Percentiles rank a stretch among this genome's conserved stretches.
Evolutionary conservation across 371 early-diverging fungal species (phyloP).

Genomic region (Mortierella sp.): DNA sequence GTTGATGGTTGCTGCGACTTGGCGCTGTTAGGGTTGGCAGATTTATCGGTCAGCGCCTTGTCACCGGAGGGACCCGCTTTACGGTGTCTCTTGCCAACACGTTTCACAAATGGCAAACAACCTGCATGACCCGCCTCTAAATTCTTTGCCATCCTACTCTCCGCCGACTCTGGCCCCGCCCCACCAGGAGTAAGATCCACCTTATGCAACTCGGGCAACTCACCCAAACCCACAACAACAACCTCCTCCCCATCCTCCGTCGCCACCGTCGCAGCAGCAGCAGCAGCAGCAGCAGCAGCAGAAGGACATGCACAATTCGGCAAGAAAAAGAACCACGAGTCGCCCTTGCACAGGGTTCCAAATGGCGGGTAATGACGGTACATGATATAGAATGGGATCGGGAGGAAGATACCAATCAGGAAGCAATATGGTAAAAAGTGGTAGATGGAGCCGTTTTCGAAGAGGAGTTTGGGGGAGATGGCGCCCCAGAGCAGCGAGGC

Average conservation of each 20-base stretch:
- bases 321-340: slow-evolving; percentile 21
- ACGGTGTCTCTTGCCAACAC: neutral
- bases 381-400: slow-evolving; percentile 67
- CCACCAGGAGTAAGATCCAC: neutral
- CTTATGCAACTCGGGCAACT: neutral
- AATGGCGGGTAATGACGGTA: slow-evolving; percentile 49
- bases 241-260: neutral
- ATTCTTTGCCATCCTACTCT: neutral
- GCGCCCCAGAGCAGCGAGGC: slow-evolving; percentile 76
- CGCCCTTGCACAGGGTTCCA: slow-evolving; percentile 38
- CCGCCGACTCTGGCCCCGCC: neutral
- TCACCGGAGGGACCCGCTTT: neutral
- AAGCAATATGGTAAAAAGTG: slow-evolving; percentile 68
- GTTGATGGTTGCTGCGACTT: neutral
- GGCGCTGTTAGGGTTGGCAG: neutral
- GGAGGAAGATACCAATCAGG: slow-evolving; percentile 68
- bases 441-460: slow-evolving; percentile 73
- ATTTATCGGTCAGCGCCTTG: neutral
- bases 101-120: neutral
- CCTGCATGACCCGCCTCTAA: neutral
- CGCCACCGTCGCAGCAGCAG: neutral
- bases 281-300: slow-evolving; percentile 1
- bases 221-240: neutral
- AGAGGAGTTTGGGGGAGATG: slow-evolving; percentile 77
- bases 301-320: slow-evolving; percentile 35